phyloP scores from a whole-genome alignment of 306 rosid species.

The Benincasa hispida region DNA sequence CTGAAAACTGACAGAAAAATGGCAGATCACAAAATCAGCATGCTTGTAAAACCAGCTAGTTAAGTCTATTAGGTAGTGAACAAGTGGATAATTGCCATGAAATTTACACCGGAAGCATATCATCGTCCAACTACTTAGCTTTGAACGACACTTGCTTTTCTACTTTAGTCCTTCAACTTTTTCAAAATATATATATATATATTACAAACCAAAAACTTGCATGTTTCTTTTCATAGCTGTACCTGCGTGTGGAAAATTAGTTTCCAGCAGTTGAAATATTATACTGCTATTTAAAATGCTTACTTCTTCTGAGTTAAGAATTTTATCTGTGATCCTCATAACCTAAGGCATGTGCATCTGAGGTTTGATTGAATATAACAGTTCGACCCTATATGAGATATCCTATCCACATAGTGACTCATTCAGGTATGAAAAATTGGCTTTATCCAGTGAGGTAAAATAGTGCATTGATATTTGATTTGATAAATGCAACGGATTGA shows the following conservation, averaged over 20 bases:
- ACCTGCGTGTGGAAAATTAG: not conserved
- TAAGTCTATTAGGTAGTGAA: not conserved
- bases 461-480: not conserved
- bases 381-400: not conserved
- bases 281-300: not conserved
- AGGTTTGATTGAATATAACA: not conserved
- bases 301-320: not conserved
- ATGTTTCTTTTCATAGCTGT: not conserved
- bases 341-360: not conserved
- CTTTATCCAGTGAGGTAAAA: not conserved
- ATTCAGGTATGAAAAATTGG: not conserved
- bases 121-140: not conserved
- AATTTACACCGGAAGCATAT: not conserved
- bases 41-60: not conserved
- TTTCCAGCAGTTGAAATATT: not conserved
- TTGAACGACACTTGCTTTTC: not conserved
- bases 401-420: not conserved
- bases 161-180: not conserved
- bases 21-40: not conserved
- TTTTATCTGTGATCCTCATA: not conserved
- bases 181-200: too few relatives aligned
- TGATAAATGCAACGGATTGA: not conserved
- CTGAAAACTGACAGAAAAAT: slow-evolving; percentile 48
- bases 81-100: not conserved
- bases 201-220: not conserved